Evolutionary conservation across 148 eudicot genomes (phyloP).

Genomic region (Pharnaceum exiguum): DNA sequence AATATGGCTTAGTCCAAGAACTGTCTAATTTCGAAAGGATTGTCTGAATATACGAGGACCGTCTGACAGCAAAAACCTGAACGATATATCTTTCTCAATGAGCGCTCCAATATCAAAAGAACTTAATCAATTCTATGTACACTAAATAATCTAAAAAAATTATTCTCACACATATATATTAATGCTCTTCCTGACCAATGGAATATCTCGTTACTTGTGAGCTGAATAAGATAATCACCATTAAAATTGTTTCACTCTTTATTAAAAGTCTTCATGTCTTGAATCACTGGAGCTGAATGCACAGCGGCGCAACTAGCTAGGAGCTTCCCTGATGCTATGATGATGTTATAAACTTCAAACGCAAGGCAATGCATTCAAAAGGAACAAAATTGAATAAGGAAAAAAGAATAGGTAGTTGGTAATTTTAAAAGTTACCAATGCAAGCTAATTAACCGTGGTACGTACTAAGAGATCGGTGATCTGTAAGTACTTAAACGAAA

Average conservation of each 20-base stretch:
- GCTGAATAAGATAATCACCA: neutral
- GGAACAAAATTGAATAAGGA: neutral
- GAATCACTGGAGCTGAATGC: conserved; percentile 2
- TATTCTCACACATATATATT: neutral
- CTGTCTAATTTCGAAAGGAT: conserved; percentile 3
- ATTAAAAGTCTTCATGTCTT: too few species aligned
- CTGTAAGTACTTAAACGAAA: too few species aligned
- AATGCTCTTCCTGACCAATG: neutral
- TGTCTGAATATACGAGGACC: conserved; percentile 28
- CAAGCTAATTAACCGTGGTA: neutral
- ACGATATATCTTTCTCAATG: conserved; percentile 23
- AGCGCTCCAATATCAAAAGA: conserved; percentile 8
- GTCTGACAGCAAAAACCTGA: conserved; percentile 28
- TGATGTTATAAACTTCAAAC: conserved; percentile 18
- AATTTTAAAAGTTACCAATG: neutral
- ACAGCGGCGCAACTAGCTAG: neutral
- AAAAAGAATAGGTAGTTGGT: neutral
- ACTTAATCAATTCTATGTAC: neutral
- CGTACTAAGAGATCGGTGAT: neutral
- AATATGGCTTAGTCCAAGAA: conserved; percentile 10
- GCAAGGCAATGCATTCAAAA: too few species aligned
- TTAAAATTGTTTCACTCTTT: conserved; percentile 6
- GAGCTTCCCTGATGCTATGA: conserved; percentile 12
- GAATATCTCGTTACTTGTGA: conserved; percentile 38
- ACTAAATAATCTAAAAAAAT: neutral